Base-by-base conservation (phyloP, 2,329 filamentous ascomycete species). In the Aspergillus transmontanensis region DNA sequence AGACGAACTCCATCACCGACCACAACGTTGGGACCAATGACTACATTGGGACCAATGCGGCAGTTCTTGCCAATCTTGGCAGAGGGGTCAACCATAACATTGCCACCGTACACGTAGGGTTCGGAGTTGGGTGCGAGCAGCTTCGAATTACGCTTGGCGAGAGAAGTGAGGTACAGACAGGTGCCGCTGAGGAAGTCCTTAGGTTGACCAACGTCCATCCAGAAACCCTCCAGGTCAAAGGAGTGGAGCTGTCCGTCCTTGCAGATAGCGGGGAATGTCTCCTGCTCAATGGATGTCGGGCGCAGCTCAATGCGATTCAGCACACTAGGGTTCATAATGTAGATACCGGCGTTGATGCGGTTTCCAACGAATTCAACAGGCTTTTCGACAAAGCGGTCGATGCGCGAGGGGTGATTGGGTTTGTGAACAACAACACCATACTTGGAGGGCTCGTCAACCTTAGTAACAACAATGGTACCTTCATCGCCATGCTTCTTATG, bases 381-480 rank as follows among this genome's bases (percentile, higher is more conserved):
- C 86, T 99, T 99, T 88, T 99, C 94, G 71, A 99, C 95, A 83
- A 99, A 99, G 71, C 95, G 93, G 82, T 99, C 95, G 80, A 99
- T 98, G 77, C 92, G 89, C 54, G 93, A 92, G 60, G 92, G 83
- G 82, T 97, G 93, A 80, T 90, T 91, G 66, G 93, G 93, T 85
- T 96, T 95, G 89, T 98, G 94, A 34, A 99, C 95, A 61, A 99
- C 89, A 72, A 99, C 94, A 87, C 94, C 94, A 79, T 98, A 99
- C 83, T 99, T 99, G 76, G 93, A 96, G 50, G 94, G 94, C 82
- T 99, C 95, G 83, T 99, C 94, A 59, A 99, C 94, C 86, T 98
- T 99, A 75, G 94, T 99, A 67, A 98, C 94, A 55, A 97, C 91
- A 75, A 99, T 99, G 70, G 94, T 99, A 70, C 94, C 95, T 84